phyloP scores from a whole-genome alignment of 2,329 filamentous ascomycete species.

The Aspergillus bombycis region DNA sequence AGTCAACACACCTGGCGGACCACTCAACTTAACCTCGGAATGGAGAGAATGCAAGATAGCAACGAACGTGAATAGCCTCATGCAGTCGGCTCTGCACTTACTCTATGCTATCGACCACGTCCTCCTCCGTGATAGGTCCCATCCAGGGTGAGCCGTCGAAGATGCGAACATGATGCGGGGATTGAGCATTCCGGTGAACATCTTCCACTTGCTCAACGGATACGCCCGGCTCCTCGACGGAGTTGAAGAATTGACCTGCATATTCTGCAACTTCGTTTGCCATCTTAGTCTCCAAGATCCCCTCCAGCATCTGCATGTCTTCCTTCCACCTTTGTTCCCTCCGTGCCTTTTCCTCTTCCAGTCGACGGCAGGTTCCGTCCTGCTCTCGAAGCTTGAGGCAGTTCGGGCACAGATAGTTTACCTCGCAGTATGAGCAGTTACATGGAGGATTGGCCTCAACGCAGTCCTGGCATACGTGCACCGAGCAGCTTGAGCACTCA shows the following conservation, averaged over 20 bases:
- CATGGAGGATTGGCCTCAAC: conserved; percentile 44
- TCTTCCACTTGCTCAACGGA: conserved; percentile 17
- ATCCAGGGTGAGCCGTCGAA: conserved; percentile 4
- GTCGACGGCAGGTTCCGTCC: conserved; percentile 44
- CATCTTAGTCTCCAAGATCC: conserved; percentile 44
- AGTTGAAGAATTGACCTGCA: conserved; percentile 45
- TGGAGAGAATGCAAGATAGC: background rate
- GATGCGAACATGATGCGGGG: conserved; percentile 1
- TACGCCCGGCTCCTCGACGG: conserved; percentile 24
- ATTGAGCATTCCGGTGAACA: conserved; percentile 2
- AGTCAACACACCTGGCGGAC: background rate
- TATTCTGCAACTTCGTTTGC: conserved; percentile 47
- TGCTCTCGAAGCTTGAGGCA: conserved; percentile 43
- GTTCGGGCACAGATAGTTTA: conserved; percentile 49
- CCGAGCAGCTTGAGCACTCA: conserved; percentile 50
- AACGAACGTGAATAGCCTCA: background rate
- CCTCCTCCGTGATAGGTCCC: conserved; percentile 5
- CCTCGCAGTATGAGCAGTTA: conserved; percentile 47
- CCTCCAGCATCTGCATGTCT: conserved; percentile 44
- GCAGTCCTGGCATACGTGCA: conserved; percentile 52
- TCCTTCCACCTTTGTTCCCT: conserved; percentile 45
- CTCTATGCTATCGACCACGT: conserved; percentile 7
- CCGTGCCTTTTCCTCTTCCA: conserved; percentile 42
- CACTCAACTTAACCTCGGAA: background rate
- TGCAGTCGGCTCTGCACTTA: background rate